Conservation (phyloP, 2,329 filamentous ascomycete genomes). For the Kalmusia sp. region DNA sequence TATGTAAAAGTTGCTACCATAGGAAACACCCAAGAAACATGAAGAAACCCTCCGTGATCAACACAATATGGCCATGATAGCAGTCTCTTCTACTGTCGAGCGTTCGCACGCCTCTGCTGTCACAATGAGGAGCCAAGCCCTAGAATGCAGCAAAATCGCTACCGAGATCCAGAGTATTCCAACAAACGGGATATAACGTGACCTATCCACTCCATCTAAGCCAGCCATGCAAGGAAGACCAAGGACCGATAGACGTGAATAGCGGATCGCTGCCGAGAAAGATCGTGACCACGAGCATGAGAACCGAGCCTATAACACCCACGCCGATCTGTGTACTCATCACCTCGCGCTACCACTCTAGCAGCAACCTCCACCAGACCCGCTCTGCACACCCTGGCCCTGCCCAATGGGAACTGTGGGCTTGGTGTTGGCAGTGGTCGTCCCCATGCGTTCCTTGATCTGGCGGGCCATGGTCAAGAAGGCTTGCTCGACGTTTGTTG, state of each 20-base stretch:
- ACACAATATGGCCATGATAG: slow-evolving; percentile 37
- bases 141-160: slow-evolving; percentile 27
- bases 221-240: slow-evolving; percentile 39
- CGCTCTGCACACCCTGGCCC: slow-evolving; percentile 90
- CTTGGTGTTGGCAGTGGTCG: slow-evolving; percentile 97
- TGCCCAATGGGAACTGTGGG: slow-evolving; percentile 95
- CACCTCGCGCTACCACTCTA: slow-evolving; percentile 58
- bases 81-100: slow-evolving; percentile 21
- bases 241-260: slow-evolving; percentile 30
- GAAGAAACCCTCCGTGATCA: slow-evolving; percentile 30
- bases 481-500: slow-evolving; percentile 98
- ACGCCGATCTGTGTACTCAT: slow-evolving; percentile 33
- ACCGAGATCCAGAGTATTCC: slow-evolving; percentile 36
- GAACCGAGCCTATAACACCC: slow-evolving; percentile 34
- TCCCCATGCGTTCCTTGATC: slow-evolving; percentile 99
- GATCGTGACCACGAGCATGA: slow-evolving; percentile 41
- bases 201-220: slow-evolving; percentile 35
- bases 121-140: slow-evolving; percentile 18
- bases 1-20: slow-evolving; percentile 34
- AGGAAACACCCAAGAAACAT: slow-evolving; percentile 32
- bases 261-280: slow-evolving; percentile 23
- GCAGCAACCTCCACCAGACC: slow-evolving; percentile 87
- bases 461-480: slow-evolving; percentile 99
- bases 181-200: slow-evolving; percentile 25
- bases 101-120: slow-evolving; percentile 5